Conservation (phyloP, 345 rosid species). For the Isatis tinctoria region DNA sequence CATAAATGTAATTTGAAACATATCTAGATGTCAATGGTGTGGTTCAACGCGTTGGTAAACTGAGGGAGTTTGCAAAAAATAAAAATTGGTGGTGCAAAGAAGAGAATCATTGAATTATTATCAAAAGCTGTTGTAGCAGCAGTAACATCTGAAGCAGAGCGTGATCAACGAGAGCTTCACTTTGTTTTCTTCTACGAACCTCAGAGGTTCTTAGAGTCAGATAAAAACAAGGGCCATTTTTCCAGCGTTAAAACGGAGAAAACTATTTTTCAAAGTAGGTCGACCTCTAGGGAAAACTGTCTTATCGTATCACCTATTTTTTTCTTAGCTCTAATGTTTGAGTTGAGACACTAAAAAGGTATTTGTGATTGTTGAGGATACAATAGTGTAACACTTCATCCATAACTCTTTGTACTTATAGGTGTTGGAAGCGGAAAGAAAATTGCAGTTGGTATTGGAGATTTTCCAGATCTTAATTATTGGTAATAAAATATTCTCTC, state of each 20-base stretch:
- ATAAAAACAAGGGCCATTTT: constrained; percentile 52
- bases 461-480: constrained; percentile 64
- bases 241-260: constrained; percentile 67
- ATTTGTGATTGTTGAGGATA: background rate
- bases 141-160: constrained; percentile 37
- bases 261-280: constrained; percentile 64
- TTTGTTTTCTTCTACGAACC: constrained; percentile 83
- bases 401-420: constrained; percentile 12
- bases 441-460: constrained; percentile 70
- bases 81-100: constrained; percentile 56
- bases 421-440: constrained; percentile 57
- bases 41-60: too few species aligned
- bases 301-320: background rate
- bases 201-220: constrained; percentile 57
- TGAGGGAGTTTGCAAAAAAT: constrained; percentile 43
- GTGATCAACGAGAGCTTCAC: constrained; percentile 69
- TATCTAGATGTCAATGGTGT: too few species aligned
- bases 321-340: background rate
- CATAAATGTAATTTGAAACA: too few species aligned
- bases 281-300: background rate
- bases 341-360: background rate
- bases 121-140: constrained; percentile 44
- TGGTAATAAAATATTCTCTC: constrained; percentile 40
- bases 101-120: constrained; percentile 65
- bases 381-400: background rate